These are phyloP conservation scores for Gossypium gossypioides DNA, from an alignment of 441 rosid genomes.

Conservation along the genomic window DNA sequence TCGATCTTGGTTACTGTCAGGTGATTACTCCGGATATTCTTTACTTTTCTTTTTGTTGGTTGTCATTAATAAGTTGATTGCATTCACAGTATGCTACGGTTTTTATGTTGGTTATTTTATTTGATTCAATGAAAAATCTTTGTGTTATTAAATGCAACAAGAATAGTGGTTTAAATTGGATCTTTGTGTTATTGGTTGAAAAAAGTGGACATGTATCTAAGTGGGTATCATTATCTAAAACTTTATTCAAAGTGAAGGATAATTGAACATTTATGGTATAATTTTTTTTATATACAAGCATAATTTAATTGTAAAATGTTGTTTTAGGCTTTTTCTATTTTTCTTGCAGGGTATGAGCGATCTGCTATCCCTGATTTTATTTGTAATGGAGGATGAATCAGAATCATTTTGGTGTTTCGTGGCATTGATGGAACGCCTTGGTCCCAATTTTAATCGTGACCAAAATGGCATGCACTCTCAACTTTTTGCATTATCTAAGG, in stretches of 20 bases:
- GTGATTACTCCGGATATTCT: slow-evolving; percentile 26
- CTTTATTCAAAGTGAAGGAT: background rate
- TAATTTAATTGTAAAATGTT: background rate
- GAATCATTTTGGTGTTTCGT: slow-evolving; percentile 98
- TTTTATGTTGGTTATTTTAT: background rate
- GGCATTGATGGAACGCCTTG: slow-evolving; percentile 86
- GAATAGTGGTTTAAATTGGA: background rate
- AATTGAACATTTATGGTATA: background rate
- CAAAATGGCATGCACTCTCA: slow-evolving; percentile 98
- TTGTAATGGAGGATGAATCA: slow-evolving; percentile 79
- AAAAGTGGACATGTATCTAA: background rate
- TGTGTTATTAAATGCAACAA: background rate
- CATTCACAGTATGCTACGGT: background rate
- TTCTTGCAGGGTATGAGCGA: slow-evolving; percentile 90
- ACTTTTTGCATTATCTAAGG: slow-evolving; percentile 93
- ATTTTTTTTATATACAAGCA: background rate
- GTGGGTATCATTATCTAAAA: background rate
- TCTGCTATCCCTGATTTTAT: slow-evolving; percentile 79
- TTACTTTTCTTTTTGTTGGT: slow-evolving; percentile 2
- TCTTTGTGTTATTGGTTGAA: background rate
- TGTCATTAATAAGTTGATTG: background rate
- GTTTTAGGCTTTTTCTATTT: background rate
- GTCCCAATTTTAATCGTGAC: slow-evolving; percentile 95
- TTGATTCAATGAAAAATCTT: background rate
- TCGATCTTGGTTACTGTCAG: slow-evolving; percentile 99